Conservation (phyloP, 805 yeast species). For the Yarrowia keelungensis region DNA sequence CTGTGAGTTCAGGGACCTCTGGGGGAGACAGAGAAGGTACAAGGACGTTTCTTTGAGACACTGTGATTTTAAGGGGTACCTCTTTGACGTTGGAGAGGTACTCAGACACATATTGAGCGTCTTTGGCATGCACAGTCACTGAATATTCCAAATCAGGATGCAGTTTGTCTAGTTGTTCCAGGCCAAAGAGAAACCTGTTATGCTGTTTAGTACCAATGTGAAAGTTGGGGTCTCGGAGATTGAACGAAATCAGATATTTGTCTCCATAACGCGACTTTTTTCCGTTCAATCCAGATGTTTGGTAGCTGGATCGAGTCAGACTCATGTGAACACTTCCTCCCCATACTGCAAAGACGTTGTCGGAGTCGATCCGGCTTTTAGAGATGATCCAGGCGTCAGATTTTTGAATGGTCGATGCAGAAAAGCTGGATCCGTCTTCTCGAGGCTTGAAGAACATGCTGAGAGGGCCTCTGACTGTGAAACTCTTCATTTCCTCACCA, state of each 20-base stretch:
- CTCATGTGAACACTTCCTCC: slow-evolving; percentile 48
- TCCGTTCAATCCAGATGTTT: slow-evolving; percentile 51
- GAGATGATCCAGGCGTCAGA: slow-evolving; percentile 40
- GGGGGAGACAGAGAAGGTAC: slow-evolving; percentile 16
- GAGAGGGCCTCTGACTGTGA: slow-evolving; percentile 14
- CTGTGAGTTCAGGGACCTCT: slow-evolving; percentile 17
- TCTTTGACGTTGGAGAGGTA: not conserved
- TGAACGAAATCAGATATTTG: slow-evolving; percentile 11
- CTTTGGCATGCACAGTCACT: not conserved
- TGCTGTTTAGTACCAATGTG: slow-evolving; percentile 37
- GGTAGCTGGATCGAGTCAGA: slow-evolving; percentile 49
- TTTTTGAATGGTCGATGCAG: slow-evolving; percentile 5
- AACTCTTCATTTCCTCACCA: slow-evolving; percentile 11
- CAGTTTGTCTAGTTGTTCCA: slow-evolving; percentile 40
- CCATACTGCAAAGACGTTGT: slow-evolving; percentile 49
- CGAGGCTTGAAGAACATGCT: slow-evolving; percentile 9
- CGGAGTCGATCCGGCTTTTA: slow-evolving; percentile 46
- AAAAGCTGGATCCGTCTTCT: slow-evolving; percentile 29
- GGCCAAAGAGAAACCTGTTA: slow-evolving; percentile 44
- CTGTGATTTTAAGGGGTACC: slow-evolving; percentile 1
- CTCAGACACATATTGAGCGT: not conserved
- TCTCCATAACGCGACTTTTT: slow-evolving; percentile 43
- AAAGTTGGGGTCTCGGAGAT: slow-evolving; percentile 23
- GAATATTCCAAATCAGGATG: slow-evolving; percentile 6
- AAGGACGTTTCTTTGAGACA: not conserved